Conservation (phyloP, 2,329 filamentous ascomycete genomes). For the Corinectria fuckeliana region DNA sequence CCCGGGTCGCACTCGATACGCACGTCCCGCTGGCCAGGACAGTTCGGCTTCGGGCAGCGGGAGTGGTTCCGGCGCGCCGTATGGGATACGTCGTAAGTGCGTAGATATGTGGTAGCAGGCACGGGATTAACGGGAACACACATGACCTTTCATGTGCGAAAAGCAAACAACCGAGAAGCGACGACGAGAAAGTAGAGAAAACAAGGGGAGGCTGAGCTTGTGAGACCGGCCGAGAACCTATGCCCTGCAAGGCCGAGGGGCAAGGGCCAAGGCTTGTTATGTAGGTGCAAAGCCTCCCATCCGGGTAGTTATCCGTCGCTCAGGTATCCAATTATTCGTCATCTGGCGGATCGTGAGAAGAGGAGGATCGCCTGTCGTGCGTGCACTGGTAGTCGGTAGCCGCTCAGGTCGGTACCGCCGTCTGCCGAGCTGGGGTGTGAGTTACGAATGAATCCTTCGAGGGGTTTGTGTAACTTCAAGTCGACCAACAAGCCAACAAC, state of each 20-base stretch:
- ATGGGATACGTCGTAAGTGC: neutral
- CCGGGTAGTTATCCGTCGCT: conserved; percentile 7
- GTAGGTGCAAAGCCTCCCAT: conserved; percentile 8
- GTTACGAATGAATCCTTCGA: too few species aligned
- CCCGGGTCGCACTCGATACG: conserved; percentile 17
- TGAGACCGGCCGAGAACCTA: conserved; percentile 10
- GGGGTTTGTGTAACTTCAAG: neutral
- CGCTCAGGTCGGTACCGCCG: neutral
- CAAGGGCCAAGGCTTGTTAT: conserved; percentile 6
- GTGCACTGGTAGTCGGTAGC: too few species aligned
- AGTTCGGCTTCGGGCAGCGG: conserved; percentile 14
- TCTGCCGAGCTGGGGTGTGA: neutral
- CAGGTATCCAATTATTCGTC: conserved; percentile 6
- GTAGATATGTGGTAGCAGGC: neutral
- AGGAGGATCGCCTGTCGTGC: neutral
- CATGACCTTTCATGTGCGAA: conserved; percentile 1
- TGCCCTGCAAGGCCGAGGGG: conserved; percentile 8
- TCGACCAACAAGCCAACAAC: neutral
- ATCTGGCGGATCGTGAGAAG: neutral
- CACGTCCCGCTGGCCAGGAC: conserved; percentile 4
- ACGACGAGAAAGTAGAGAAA: neutral
- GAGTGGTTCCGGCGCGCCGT: conserved; percentile 13
- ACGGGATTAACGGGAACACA: conserved; percentile 5
- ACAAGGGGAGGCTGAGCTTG: neutral
- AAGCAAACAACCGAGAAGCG: neutral